Evolutionary conservation across 192 early-diverging fungal genomes (phyloP).

Genomic region (Coemansia sp.): DNA sequence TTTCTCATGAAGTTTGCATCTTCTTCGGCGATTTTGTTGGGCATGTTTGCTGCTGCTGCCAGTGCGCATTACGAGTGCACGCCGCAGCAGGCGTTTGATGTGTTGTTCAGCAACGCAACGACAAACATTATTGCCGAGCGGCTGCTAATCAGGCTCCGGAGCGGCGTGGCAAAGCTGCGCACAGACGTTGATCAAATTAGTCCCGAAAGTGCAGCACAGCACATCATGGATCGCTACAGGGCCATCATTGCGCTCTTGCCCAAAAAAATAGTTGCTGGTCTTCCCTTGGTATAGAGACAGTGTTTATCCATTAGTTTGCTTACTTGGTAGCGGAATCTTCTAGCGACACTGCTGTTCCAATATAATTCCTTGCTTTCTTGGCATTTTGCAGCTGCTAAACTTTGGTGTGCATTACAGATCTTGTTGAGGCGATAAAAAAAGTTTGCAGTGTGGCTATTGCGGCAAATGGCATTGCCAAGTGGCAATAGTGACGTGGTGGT

Average conservation of each 20-base stretch:
- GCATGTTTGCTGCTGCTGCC: not conserved
- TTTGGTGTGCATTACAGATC: too few relatives aligned
- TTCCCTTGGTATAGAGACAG: slow-evolving; percentile 15
- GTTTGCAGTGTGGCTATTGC: too few relatives aligned
- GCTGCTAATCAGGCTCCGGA: slow-evolving; percentile 22
- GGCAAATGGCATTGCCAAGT: not conserved
- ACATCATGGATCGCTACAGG: slow-evolving; percentile 23
- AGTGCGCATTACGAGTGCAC: slow-evolving; percentile 37
- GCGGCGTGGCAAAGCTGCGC: slow-evolving; percentile 11
- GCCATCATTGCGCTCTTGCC: slow-evolving; percentile 15
- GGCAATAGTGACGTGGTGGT: not conserved
- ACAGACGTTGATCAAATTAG: not conserved
- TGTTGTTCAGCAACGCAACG: slow-evolving; percentile 27
- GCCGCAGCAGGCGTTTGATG: slow-evolving; percentile 31
- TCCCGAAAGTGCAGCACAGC: slow-evolving; percentile 16
- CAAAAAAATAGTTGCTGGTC: slow-evolving; percentile 1
- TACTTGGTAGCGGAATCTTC: too few relatives aligned
- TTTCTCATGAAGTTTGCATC: slow-evolving; percentile 19
- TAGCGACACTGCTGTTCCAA: too few relatives aligned
- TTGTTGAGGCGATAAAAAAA: too few relatives aligned
- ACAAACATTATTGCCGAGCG: slow-evolving; percentile 16
- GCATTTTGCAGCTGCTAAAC: too few relatives aligned
- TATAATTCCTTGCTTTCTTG: too few relatives aligned
- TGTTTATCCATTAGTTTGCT: not conserved
- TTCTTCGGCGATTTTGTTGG: not conserved